Conservation (phyloP, 345 rosid genomes). For the Melaleuca alternifolia region DNA sequence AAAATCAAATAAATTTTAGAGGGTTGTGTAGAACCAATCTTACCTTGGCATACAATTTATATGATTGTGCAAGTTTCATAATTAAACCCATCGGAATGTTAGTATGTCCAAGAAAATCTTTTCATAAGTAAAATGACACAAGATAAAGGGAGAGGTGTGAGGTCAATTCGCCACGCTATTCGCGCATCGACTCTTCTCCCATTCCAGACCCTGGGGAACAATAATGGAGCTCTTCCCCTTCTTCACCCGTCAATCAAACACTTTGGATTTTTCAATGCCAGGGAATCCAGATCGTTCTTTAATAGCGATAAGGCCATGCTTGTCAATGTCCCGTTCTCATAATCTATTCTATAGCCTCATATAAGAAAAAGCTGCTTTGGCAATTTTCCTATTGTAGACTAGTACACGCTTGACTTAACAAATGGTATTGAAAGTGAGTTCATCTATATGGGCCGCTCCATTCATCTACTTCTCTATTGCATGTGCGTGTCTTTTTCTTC, state of each 20-base stretch:
- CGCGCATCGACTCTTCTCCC: background rate
- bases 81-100: background rate
- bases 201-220: background rate
- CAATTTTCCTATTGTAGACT: background rate
- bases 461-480: background rate
- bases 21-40: background rate
- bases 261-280: background rate
- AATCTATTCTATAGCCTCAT: background rate
- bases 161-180: background rate
- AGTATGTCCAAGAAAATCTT: background rate
- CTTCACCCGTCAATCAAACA: background rate
- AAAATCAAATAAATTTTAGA: background rate
- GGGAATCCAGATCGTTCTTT: background rate
- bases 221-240: background rate
- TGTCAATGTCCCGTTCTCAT: background rate
- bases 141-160: background rate
- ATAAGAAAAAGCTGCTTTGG: background rate
- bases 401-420: background rate
- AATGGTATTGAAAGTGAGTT: background rate
- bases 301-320: background rate
- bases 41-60: background rate
- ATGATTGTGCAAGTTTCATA: background rate
- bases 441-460: background rate
- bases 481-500: background rate
- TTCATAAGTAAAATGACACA: background rate